A percentile compares a stretch with the other conserved stretches of the same genome.
Evolutionary conservation across 164 flowering plant species (phyloP).

Genomic region (Magnolia sinica): DNA sequence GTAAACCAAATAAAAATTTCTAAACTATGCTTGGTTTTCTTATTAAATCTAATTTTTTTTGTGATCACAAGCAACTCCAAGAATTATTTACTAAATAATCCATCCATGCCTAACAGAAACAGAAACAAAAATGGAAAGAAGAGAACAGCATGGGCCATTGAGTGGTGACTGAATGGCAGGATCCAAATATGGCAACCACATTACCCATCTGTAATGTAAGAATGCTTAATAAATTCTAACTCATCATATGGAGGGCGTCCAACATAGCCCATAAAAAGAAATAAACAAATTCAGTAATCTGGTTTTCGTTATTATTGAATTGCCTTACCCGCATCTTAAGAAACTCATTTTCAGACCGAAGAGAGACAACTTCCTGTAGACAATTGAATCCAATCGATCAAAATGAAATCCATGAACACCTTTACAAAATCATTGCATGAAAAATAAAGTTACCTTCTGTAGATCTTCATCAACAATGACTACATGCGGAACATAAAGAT

Average conservation of each 20-base stretch:
- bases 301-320: neutral
- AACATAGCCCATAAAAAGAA: neutral
- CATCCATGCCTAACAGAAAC: no score
- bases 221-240: neutral
- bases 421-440: neutral
- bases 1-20: no score
- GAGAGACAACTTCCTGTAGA: constrained; percentile 51
- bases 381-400: constrained; percentile 8
- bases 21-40: no score
- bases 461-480: constrained; percentile 53
- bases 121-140: no score
- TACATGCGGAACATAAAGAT: constrained; percentile 51
- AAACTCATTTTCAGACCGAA: constrained; percentile 54
- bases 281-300: neutral
- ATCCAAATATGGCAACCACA: no score
- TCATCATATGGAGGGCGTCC: neutral
- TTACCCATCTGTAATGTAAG: neutral
- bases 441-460: constrained; percentile 44
- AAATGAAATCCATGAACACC: neutral
- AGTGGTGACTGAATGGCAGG: no score
- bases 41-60: no score
- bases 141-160: no score
- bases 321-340: constrained; percentile 47
- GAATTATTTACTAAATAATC: no score
- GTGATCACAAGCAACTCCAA: no score